These are phyloP conservation scores for Lentinula sp. DNA, from an alignment of 768 basidiomycete genomes.

Conservation along the genomic window DNA sequence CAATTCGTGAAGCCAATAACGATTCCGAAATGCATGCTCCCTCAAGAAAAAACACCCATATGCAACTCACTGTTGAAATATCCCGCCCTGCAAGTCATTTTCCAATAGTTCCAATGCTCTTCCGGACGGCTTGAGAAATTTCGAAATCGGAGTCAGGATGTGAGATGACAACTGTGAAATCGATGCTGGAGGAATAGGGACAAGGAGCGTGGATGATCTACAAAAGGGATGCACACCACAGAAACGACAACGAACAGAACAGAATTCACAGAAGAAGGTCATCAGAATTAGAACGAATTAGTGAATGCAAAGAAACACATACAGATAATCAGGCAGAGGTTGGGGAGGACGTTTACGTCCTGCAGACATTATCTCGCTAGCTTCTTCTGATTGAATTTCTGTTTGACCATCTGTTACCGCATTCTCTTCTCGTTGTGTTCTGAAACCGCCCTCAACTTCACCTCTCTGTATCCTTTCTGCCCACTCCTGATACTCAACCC, in stretches of 20 bases:
- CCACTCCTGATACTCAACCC: conserved; percentile 48
- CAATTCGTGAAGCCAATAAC: too few species aligned
- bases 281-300: background rate
- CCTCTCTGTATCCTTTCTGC: conserved; percentile 18
- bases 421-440: background rate
- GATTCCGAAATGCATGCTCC: too few species aligned
- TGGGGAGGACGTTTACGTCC: conserved; percentile 35
- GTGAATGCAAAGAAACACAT: conserved; percentile 12
- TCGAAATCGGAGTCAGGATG: conserved; percentile 45
- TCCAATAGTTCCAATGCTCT: conserved; percentile 41
- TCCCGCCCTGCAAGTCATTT: conserved; percentile 20
- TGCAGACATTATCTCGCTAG: conserved; percentile 27
- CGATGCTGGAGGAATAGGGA: conserved; percentile 53
- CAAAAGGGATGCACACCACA: background rate
- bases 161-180: conserved; percentile 19
- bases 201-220: conserved; percentile 48
- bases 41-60: background rate
- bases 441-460: conserved; percentile 13
- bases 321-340: conserved; percentile 34
- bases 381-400: conserved; percentile 9
- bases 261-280: background rate
- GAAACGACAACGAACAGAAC: background rate
- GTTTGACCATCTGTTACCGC: conserved; percentile 4
- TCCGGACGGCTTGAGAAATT: conserved; percentile 52
- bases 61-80: background rate